phyloP scores from a whole-genome alignment of 1,284 basidiomycete genomes.

The Marasmius fiardii region DNA sequence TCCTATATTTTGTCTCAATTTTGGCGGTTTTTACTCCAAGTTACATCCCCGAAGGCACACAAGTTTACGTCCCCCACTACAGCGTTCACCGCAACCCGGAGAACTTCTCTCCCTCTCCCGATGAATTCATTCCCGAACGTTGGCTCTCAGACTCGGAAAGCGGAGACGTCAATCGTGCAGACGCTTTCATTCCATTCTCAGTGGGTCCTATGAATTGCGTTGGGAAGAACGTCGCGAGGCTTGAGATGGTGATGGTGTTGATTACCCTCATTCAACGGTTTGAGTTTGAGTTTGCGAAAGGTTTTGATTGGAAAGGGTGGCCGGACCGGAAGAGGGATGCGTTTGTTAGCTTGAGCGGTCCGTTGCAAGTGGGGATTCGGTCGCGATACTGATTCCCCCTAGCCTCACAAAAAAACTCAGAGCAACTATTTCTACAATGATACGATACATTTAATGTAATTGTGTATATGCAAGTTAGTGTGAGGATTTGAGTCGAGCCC shows the following conservation, averaged over 20 bases:
- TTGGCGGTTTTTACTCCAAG: too few species aligned
- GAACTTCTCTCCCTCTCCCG: neutral
- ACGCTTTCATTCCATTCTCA: slow-evolving; percentile 30
- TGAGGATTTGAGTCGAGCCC: too few species aligned
- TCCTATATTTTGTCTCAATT: neutral
- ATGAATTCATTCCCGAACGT: neutral
- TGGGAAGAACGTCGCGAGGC: slow-evolving; percentile 25
- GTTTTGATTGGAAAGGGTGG: slow-evolving; percentile 17
- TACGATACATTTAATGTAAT: too few species aligned
- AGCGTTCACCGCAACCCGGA: neutral
- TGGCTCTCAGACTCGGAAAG: neutral
- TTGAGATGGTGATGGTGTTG: slow-evolving; percentile 23
- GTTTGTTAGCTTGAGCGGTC: neutral
- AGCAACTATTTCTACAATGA: too few species aligned
- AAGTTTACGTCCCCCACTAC: neutral
- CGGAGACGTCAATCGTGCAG: neutral
- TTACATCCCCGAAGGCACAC: neutral
- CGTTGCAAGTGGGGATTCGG: neutral
- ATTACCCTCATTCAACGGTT: slow-evolving; percentile 22
- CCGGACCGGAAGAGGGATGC: neutral
- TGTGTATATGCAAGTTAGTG: too few species aligned
- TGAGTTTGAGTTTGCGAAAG: slow-evolving; percentile 18
- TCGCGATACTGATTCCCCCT: neutral
- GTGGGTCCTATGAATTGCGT: slow-evolving; percentile 27
- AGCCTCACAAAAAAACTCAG: too few species aligned